A percentile compares a stretch with the other conserved stretches of the same genome.
phyloP scores from a whole-genome alignment of 2,329 filamentous ascomycete genomes.

The Sporothrix euskadiensis region DNA sequence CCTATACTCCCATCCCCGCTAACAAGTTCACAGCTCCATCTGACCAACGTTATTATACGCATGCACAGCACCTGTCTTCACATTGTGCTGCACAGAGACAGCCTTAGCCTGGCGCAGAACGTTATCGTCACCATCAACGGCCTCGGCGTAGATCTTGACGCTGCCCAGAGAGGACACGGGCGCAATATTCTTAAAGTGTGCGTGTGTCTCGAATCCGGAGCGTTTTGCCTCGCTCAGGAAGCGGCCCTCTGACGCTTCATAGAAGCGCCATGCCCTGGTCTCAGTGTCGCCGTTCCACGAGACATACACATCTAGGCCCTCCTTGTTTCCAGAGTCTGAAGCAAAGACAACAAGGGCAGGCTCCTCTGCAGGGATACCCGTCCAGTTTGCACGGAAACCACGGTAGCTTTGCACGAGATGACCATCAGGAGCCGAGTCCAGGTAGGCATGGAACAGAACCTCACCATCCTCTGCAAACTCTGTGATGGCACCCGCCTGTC shows the following conservation, averaged over 20 bases:
- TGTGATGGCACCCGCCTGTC: constrained; percentile 48
- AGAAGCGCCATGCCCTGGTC: constrained; percentile 34
- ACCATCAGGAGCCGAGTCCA: neutral
- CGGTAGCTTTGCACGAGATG: constrained; percentile 40
- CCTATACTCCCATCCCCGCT: too few species aligned
- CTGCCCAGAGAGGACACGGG: neutral
- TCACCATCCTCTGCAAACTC: constrained; percentile 47
- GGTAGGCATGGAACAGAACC: constrained; percentile 42
- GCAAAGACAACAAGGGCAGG: constrained; percentile 32
- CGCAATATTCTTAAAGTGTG: neutral
- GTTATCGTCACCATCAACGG: neutral
- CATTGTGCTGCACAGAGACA: neutral
- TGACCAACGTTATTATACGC: neutral
- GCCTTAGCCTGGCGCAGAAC: constrained; percentile 14
- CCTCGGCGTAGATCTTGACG: neutral
- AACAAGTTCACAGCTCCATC: neutral
- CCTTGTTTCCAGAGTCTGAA: neutral
- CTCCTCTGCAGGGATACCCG: constrained; percentile 35
- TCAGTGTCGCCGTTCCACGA: constrained; percentile 41
- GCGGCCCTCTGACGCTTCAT: neutral
- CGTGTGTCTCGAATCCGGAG: constrained; percentile 10
- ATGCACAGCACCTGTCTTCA: neutral
- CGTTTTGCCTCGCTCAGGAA: neutral
- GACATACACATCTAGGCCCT: constrained; percentile 31
- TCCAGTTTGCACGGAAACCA: constrained; percentile 36